Base-by-base conservation (phyloP, 371 early-diverging fungal species). In the Cokeromyces recurvatus region DNA sequence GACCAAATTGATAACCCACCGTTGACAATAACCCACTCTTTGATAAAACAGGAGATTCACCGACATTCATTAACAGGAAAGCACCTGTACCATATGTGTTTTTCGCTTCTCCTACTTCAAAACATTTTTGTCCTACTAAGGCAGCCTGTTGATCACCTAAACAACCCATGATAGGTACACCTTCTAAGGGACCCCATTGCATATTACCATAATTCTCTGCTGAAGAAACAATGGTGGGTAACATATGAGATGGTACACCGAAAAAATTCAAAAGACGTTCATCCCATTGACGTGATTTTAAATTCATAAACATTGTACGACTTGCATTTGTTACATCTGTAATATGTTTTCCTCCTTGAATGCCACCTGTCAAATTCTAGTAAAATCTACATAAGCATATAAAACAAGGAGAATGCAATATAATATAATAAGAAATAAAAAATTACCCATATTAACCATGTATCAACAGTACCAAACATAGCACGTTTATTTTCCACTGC, bases 101-200 rank as follows among this genome's bases (percentile, higher is more conserved):
- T 74, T 97, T 97, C 39, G 88, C 88, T 58, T 89, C 84, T 2
- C 97, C 95, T 0, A 75, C 66, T 17, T 79, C 55, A 62, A 93
- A 89, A 68, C 97, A 95, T 52, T 81, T 79, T 56, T 95, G 97
- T 11, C 97, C 97, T 10, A 97, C 92, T 37, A 94, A 71, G 5
- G 97, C 95, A 2, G 96, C 94, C 61, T 97, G 97, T 64, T 97
- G 97, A 72, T 97, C 97, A 17, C 97, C 97, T 25, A 95, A 65
- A 62, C 89, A 87, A 6, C 91, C 92, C 22, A 86, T 69, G 11
- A 93, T 77, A 2, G 90, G 86, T 2, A 89, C 51, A 20, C 82
- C 88, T 58, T 64, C 55, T 24, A 83, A 69, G 0, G 87, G 74
- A 4, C 85, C 85, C 19, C 56, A 52, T n/a, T 53, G 63, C 43